Evolutionary conservation across 2,329 filamentous ascomycete genomes (phyloP).

Genomic region (Dactylonectria macrodidyma): DNA sequence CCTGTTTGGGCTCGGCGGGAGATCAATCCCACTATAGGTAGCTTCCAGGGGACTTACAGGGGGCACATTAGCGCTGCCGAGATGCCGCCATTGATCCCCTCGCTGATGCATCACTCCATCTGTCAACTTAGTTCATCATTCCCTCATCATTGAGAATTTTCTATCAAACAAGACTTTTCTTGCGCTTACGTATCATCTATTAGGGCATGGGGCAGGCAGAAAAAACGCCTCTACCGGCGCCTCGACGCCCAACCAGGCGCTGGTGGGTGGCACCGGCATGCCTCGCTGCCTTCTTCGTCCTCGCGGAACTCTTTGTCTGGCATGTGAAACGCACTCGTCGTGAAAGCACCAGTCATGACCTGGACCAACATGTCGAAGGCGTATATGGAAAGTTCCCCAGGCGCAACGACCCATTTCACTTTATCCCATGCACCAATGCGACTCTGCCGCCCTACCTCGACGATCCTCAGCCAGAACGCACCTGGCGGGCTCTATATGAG

Average conservation of each 20-base stretch:
- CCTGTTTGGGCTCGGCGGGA: not conserved
- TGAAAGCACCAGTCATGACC: not conserved
- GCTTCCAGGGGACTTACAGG: not conserved
- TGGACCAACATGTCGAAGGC: not conserved
- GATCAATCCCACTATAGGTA: not conserved
- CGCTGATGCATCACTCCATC: not conserved
- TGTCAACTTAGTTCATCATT: not conserved
- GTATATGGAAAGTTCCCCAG: conserved; percentile 53
- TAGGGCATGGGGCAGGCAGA: conserved; percentile 15
- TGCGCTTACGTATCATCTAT: not conserved
- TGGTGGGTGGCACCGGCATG: conserved; percentile 9
- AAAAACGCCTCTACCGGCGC: not conserved
- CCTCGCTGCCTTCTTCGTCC: conserved; percentile 11
- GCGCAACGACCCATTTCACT: conserved; percentile 61
- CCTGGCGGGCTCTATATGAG: conserved; percentile 60
- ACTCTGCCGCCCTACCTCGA: conserved; percentile 60
- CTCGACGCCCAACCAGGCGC: not conserved
- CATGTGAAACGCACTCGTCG: conserved; percentile 4
- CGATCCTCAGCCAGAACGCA: conserved; percentile 53
- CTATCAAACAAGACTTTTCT: no score
- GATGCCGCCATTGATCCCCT: not conserved
- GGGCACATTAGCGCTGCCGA: not conserved
- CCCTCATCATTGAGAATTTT: not conserved
- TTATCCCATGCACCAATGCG: conserved; percentile 62
- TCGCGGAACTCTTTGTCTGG: not conserved